These are phyloP conservation scores for Tillandsia leiboldiana DNA, from an alignment of 176 grass and related monocot species.

Conservation along the genomic window DNA sequence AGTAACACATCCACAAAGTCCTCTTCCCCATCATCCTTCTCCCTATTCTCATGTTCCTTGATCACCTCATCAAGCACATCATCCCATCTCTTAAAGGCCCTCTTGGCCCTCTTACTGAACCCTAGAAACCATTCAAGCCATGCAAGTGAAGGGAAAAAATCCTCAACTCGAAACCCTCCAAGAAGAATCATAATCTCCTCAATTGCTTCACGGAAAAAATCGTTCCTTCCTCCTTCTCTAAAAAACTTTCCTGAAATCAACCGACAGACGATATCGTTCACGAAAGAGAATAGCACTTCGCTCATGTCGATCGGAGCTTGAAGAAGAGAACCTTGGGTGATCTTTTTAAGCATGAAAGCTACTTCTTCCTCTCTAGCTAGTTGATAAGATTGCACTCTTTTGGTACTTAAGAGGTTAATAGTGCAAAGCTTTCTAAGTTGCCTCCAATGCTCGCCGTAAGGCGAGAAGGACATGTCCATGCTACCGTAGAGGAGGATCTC, in stretches of 20 bases:
- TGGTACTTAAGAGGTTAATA: conserved; percentile 31
- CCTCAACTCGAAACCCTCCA: conserved; percentile 9
- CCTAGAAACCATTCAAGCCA: conserved; percentile 35
- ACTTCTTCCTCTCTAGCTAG: conserved; percentile 30
- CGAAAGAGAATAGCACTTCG: background rate
- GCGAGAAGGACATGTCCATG: conserved; percentile 42
- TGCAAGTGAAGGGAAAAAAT: conserved; percentile 32
- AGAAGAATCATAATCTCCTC: background rate
- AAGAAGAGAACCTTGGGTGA: background rate
- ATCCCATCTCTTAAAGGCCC: conserved; percentile 10
- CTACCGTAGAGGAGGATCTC: conserved; percentile 17
- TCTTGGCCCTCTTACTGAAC: background rate
- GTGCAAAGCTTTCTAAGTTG: conserved; percentile 38
- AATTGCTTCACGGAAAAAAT: conserved; percentile 4
- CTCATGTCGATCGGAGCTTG: background rate
- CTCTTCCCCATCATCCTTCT: background rate
- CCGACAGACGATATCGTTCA: background rate
- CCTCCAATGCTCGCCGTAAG: conserved; percentile 44
- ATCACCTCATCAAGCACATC: conserved; percentile 15
- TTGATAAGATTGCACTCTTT: conserved; percentile 22
- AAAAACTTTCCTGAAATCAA: background rate
- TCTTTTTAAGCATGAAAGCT: conserved; percentile 7
- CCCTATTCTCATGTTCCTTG: conserved; percentile 9
- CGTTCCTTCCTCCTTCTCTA: background rate
- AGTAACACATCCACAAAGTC: conserved; percentile 5